Evolutionary conservation across 768 basidiomycete species (phyloP), one percentile per base, ranked within the genome.

Genomic region (Wakefieldia striispora): DNA sequence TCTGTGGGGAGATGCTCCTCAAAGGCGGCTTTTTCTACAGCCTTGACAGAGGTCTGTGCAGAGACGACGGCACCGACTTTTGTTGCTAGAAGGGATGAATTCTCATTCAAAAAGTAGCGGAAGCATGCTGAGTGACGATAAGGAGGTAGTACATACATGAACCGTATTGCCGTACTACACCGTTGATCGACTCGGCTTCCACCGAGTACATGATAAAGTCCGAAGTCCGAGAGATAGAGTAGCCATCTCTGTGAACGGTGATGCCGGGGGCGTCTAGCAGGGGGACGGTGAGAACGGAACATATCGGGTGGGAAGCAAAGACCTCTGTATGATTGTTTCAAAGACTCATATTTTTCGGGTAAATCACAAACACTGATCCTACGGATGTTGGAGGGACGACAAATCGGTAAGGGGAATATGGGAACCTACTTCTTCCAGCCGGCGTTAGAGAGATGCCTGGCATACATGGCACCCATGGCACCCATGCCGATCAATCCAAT

Each of bases 401-500:
- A 12, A 13, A 3, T n/a, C n/a, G n/a, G 13, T 38, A 6, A 29
- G 27, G 3, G 23, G 3, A 16, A 12, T 6, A 16, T 20, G 45
- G n/a, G 45, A 55, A 40, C 31, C 26, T 53, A 93, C 95, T 83
- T 88, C 68, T 84, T 81, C 85, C 91, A 93, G 2, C 95, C 94
- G 10, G 86, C 93, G 6, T 75, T 73, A 11, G 84, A 80, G 21
- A 99, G 74, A n/a, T 74, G 65, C 16, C 76, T 78, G 0, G 93
- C 92, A 65, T 97, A 98, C 93, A 98, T 92, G 62, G 74, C 75
- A 3, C 95, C 95, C 95, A 98, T 98, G 43, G 89, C 90, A 1
- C 95, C 95, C 94, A 97, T 97, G 2, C 95, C 95, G 53, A 97
- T 97, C 43, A 97, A 73, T 2, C 95, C 95, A 34, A 98, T 88